These are phyloP conservation scores for Elsinoe perseae DNA, from an alignment of 2,329 filamentous ascomycete genomes.

Conservation along the genomic window DNA sequence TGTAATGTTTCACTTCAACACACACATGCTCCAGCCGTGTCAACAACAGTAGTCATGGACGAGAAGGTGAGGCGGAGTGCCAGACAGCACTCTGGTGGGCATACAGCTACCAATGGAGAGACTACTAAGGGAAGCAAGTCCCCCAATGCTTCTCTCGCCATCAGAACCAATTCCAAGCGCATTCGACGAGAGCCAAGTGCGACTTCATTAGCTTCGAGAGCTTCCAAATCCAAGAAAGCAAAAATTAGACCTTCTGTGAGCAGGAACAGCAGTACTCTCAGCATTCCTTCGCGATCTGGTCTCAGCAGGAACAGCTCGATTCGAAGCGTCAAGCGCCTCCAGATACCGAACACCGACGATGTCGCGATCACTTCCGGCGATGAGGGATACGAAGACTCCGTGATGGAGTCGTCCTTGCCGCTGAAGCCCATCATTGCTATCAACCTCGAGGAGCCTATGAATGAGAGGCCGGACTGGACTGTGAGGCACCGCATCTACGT, in stretches of 20 bases:
- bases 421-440: slow-evolving; percentile 3
- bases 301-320: slow-evolving; percentile 11
- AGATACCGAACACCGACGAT: slow-evolving; percentile 1
- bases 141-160: slow-evolving; percentile 8
- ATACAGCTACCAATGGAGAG: slow-evolving; percentile 7
- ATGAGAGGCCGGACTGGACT: slow-evolving; percentile 4
- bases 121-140: neutral
- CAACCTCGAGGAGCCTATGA: slow-evolving; percentile 4
- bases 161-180: slow-evolving; percentile 12
- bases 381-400: slow-evolving; percentile 13
- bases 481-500: slow-evolving; percentile 14
- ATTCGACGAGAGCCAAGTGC: slow-evolving; percentile 7
- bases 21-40: neutral
- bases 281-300: slow-evolving; percentile 6
- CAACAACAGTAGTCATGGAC: slow-evolving; percentile 1
- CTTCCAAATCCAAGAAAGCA: slow-evolving; percentile 11
- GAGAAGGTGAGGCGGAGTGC: slow-evolving; percentile 12
- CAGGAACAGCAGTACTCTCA: slow-evolving; percentile 14
- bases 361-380: slow-evolving; percentile 15
- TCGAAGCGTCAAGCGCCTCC: slow-evolving; percentile 10
- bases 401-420: slow-evolving; percentile 6
- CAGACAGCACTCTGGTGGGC: slow-evolving; percentile 6
- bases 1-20: slow-evolving; percentile 12
- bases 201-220: slow-evolving; percentile 9
- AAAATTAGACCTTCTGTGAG: slow-evolving; percentile 2